Conservation (phyloP, 352 stramenopile genomes). For the Phytophthora citricola region DNA sequence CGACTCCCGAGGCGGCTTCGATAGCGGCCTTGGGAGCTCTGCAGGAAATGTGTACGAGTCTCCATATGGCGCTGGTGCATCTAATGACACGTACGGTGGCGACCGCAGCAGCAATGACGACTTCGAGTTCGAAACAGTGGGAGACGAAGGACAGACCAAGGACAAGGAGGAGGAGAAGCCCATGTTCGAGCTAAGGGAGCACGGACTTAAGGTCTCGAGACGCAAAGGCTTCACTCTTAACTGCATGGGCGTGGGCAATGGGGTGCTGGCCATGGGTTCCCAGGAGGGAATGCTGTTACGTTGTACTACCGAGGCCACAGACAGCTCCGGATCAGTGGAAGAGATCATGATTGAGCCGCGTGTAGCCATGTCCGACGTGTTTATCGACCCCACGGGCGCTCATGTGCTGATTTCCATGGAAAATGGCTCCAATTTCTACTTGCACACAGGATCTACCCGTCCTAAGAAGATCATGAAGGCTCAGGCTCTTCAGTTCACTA, state of each 20-base stretch:
- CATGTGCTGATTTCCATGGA: slow-evolving; percentile 89
- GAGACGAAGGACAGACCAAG: slow-evolving; percentile 43
- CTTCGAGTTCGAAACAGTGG: slow-evolving; percentile 80
- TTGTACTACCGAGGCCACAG: slow-evolving; percentile 80
- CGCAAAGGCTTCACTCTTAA: slow-evolving; percentile 87
- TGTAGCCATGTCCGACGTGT: slow-evolving; percentile 82
- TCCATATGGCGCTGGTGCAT: slow-evolving; percentile 36
- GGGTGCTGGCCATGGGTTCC: slow-evolving; percentile 83
- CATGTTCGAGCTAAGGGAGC: slow-evolving; percentile 90
- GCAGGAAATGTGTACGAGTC: slow-evolving; percentile 44
- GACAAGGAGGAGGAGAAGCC: slow-evolving; percentile 76
- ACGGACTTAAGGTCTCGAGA: slow-evolving; percentile 85
- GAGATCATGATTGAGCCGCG: slow-evolving; percentile 92
- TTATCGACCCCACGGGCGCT: slow-evolving; percentile 82
- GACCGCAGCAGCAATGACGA: slow-evolving; percentile 64
- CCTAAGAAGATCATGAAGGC: slow-evolving; percentile 90
- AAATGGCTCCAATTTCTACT: slow-evolving; percentile 89
- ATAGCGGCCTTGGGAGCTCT: slow-evolving; percentile 5
- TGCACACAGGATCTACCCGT: slow-evolving; percentile 75
- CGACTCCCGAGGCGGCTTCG: slow-evolving; percentile 27
- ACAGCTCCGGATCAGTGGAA: slow-evolving; percentile 73
- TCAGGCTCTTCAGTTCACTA: slow-evolving; percentile 76
- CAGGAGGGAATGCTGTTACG: slow-evolving; percentile 83
- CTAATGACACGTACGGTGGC: slow-evolving; percentile 34
- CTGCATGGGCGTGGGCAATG: slow-evolving; percentile 84